Conservation (phyloP, 2,329 filamentous ascomycete genomes). For the Penicillium aurantiogriseum region DNA sequence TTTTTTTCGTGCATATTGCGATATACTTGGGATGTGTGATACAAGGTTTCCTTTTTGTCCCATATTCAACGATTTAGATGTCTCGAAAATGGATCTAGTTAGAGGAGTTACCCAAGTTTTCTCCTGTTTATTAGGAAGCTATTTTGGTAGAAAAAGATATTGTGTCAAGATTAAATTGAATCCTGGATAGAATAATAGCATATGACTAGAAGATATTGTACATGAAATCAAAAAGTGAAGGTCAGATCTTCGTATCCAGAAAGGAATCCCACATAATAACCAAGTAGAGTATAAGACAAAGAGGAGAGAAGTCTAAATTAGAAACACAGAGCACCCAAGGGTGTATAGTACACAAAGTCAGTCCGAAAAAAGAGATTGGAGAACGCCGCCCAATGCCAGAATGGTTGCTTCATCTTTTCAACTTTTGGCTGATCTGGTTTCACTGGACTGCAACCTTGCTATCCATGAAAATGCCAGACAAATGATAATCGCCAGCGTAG, state of each 20-base stretch:
- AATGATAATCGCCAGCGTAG: not conserved
- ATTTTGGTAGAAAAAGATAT: not conserved
- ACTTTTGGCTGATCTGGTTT: conserved; percentile 5
- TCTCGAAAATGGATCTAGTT: conserved; percentile 15
- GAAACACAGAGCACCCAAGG: conserved; percentile 11
- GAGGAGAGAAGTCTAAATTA: conserved; percentile 23
- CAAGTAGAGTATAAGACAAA: conserved; percentile 16
- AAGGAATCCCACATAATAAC: conserved; percentile 4
- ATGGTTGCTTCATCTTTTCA: conserved; percentile 17
- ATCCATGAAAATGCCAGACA: not conserved
- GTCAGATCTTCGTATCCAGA: conserved; percentile 10
- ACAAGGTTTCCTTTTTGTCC: conserved; percentile 14
- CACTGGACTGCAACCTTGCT: not conserved
- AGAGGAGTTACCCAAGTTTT: not conserved
- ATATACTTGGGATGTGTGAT: conserved; percentile 21
- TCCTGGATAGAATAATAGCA: conserved; percentile 3
- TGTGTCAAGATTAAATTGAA: conserved; percentile 4
- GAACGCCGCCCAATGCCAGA: conserved; percentile 32
- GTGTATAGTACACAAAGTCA: conserved; percentile 20
- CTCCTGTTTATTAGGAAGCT: not conserved
- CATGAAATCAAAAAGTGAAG: conserved; percentile 8
- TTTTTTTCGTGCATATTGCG: conserved; percentile 14
- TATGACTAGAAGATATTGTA: conserved; percentile 5
- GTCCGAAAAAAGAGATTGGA: conserved; percentile 12
- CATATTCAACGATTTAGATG: conserved; percentile 16